Evolutionary conservation across 345 rosid species (phyloP).

Genomic region (Lagerstroemia speciosa): DNA sequence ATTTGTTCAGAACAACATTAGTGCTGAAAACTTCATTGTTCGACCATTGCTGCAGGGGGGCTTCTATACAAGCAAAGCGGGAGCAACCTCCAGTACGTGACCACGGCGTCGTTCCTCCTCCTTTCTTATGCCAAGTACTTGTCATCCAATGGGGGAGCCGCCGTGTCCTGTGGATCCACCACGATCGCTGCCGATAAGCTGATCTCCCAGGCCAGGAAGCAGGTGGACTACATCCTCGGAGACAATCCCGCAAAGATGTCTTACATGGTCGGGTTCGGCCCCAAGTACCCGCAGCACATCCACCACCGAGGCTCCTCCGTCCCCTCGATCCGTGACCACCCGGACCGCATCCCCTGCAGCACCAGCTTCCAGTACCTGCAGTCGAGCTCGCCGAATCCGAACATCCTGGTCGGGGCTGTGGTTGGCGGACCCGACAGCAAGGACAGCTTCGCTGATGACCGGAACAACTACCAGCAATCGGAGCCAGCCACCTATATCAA

Average conservation of each 20-base stretch:
- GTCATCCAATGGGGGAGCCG: constrained; percentile 23
- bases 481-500: constrained; percentile 71
- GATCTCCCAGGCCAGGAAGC: constrained; percentile 43
- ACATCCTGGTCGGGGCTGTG: constrained; percentile 52
- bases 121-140: constrained; percentile 59
- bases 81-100: constrained; percentile 68
- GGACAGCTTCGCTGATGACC: constrained; percentile 49
- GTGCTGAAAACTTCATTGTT: neutral
- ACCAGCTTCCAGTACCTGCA: constrained; percentile 43
- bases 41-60: constrained; percentile 30
- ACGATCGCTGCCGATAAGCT: constrained; percentile 30
- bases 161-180: constrained; percentile 33
- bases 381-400: constrained; percentile 47
- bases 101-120: constrained; percentile 50
- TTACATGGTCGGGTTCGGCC: constrained; percentile 87
- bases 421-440: constrained; percentile 56
- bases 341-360: constrained; percentile 37
- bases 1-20: too few species aligned
- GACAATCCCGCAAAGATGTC: constrained; percentile 71
- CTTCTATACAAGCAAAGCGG: constrained; percentile 53
- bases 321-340: constrained; percentile 52
- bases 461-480: constrained; percentile 56
- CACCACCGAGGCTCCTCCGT: constrained; percentile 91
- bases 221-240: constrained; percentile 84
- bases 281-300: constrained; percentile 56